Evolutionary conservation across 2,329 filamentous ascomycete species (phyloP).

Genomic region (Alternaria gaisen): DNA sequence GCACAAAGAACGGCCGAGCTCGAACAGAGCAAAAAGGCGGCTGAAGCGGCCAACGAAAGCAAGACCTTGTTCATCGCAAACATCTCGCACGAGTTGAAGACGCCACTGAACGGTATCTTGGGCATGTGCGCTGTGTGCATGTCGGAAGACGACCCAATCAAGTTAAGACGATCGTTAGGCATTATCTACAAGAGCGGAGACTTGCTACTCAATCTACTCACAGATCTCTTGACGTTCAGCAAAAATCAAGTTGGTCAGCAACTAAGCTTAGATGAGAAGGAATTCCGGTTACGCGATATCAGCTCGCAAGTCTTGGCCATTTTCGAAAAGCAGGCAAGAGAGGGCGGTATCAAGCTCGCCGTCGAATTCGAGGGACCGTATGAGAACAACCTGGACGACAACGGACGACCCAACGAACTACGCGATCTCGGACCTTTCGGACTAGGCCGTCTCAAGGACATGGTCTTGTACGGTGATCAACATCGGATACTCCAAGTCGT

Average conservation of each 20-base stretch:
- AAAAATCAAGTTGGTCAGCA: constrained; percentile 94
- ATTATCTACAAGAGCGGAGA: constrained; percentile 91
- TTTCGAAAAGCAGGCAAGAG: constrained; percentile 88
- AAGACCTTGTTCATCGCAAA: constrained; percentile 98
- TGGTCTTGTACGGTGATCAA: constrained; percentile 91
- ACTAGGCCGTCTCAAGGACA: constrained; percentile 77
- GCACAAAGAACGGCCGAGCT: constrained; percentile 82
- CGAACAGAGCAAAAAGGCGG: constrained; percentile 88
- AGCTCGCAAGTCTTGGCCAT: constrained; percentile 83
- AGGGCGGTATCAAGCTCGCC: constrained; percentile 76
- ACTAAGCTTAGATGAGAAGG: constrained; percentile 80
- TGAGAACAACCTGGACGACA: constrained; percentile 51
- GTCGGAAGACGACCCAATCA: constrained; percentile 82
- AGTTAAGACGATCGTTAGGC: constrained; percentile 83
- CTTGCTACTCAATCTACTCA: constrained; percentile 82
- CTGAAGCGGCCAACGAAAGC: constrained; percentile 94
- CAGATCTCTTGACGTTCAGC: constrained; percentile 89
- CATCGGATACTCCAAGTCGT: constrained; percentile 91
- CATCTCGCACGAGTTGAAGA: constrained; percentile 87
- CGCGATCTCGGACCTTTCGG: constrained; percentile 72
- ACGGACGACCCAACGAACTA: constrained; percentile 50
- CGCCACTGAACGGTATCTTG: constrained; percentile 92
- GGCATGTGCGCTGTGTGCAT: constrained; percentile 94
- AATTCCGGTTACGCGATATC: constrained; percentile 86
- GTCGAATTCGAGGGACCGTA: constrained; percentile 72